phyloP scores from a whole-genome alignment of 169 alveolate genomes.

The Cryptosporidium sp. region DNA sequence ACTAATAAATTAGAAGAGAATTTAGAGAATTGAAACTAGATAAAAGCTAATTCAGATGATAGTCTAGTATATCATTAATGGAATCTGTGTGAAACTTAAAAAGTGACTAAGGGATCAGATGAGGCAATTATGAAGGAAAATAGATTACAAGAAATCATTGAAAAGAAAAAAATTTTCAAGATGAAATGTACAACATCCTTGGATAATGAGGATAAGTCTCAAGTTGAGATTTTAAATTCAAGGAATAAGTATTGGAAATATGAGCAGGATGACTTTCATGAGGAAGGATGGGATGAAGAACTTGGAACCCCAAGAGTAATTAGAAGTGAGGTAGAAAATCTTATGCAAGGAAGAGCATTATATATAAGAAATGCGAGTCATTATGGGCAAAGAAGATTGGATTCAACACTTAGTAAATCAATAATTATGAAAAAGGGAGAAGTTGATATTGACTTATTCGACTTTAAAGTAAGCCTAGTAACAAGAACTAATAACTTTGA shows the following conservation, averaged over 20 bases:
- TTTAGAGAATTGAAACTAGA: neutral
- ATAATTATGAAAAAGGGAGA: neutral
- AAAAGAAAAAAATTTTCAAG: neutral
- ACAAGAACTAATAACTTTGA: neutral
- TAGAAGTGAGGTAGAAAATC: conserved; percentile 9
- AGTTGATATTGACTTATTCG: neutral
- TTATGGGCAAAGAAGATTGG: conserved; percentile 22
- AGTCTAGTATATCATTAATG: no score
- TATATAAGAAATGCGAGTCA: conserved; percentile 8
- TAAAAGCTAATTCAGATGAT: neutral
- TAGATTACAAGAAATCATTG: neutral
- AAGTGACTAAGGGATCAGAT: neutral
- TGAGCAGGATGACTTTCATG: conserved; percentile 21
- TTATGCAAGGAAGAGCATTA: neutral
- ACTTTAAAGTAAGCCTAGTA: neutral
- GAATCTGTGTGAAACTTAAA: neutral
- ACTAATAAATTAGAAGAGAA: neutral
- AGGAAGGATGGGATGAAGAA: conserved; percentile 27
- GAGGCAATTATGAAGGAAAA: neutral
- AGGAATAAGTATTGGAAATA: neutral
- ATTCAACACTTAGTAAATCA: neutral
- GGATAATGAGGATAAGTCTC: neutral
- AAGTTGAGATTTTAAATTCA: neutral
- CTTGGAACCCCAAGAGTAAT: neutral
- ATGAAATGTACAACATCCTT: neutral